Base-by-base conservation (phyloP, 192 early-diverging fungal genomes). In the Linnemannia schmuckeri region DNA sequence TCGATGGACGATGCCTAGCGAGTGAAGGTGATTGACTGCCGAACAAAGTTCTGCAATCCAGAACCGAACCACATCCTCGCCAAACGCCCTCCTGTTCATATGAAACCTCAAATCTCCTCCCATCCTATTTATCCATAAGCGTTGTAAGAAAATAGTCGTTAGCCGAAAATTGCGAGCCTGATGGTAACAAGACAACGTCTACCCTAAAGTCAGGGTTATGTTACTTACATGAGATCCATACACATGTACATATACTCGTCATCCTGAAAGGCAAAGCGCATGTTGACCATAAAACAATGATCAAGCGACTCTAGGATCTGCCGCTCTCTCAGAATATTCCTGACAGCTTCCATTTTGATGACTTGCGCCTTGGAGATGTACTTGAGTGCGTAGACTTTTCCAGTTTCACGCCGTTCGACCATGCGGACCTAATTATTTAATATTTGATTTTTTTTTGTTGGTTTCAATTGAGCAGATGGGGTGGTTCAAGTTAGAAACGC, bases 201-300 rank as follows among this genome's bases (percentile, higher is more conserved):
- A 61, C 8, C 57, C 30, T 15, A 42, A 9, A 30, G 41, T 3
- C 42, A 40, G 0, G 17, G 1, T 8, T 37, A 12, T 33, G 15
- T 27, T 41, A 41, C 91, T 88, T 90, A 92, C 96, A 96, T 97
- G 41, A 97, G 89, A 88, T 97, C 97, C 76, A 97, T 90, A 8
- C 97, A 94, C 95, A 97, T 96, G 72, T 96, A 97, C 89, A 97
- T 91, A 75, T 95, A 96, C 46, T 95, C 94, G 70, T 96, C 94
- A 77, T 97, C 97, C 88, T 97, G 97, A 81, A 97, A 97, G n/a
- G 96, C 96, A 91, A 96, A 97, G 3, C 94, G 90, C 85, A 97
- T 88, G 85, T 96, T 96, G 79, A 95, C 94, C 5, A 94, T 84
- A 72, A 93, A 90, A 17, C 91, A 88, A 82, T 93, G 93, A 73